These are phyloP conservation scores for Smallanthus sonchifolius DNA, from an alignment of 129 eudicot genomes.

Conservation along the genomic window DNA sequence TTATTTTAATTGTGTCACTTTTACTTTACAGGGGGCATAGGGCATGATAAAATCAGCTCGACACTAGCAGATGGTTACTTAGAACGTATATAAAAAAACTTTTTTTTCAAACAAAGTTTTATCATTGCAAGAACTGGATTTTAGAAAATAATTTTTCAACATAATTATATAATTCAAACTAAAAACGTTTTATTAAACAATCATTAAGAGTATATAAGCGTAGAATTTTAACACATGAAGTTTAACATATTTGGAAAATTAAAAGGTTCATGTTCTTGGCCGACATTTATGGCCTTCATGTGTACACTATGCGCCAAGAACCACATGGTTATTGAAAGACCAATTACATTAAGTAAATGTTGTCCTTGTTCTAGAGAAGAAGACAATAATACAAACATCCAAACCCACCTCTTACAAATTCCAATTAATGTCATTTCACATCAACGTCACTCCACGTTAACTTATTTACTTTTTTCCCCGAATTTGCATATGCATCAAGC, in stretches of 20 bases:
- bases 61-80: too few relatives aligned
- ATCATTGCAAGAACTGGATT: too few relatives aligned
- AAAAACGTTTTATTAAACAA: not conserved
- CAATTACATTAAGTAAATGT: conserved; percentile 30
- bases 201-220: not conserved
- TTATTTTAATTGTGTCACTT: too few relatives aligned
- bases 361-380: conserved; percentile 29
- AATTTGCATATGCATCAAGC: not conserved
- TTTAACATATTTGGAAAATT: not conserved
- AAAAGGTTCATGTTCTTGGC: not conserved
- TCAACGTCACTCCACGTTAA: not conserved
- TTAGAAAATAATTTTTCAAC: too few relatives aligned
- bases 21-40: too few relatives aligned
- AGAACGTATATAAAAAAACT: too few relatives aligned
- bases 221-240: not conserved
- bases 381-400: conserved; percentile 15
- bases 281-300: conserved; percentile 4
- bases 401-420: conserved; percentile 18
- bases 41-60: too few relatives aligned
- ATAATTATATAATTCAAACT: not conserved
- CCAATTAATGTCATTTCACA: conserved; percentile 9
- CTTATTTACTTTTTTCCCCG: not conserved
- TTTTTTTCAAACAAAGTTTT: too few relatives aligned
- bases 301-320: conserved; percentile 10
- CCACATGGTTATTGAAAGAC: conserved; percentile 23